Conservation (phyloP, 345 rosid genomes). For the Euphorbia tirucalli region DNA sequence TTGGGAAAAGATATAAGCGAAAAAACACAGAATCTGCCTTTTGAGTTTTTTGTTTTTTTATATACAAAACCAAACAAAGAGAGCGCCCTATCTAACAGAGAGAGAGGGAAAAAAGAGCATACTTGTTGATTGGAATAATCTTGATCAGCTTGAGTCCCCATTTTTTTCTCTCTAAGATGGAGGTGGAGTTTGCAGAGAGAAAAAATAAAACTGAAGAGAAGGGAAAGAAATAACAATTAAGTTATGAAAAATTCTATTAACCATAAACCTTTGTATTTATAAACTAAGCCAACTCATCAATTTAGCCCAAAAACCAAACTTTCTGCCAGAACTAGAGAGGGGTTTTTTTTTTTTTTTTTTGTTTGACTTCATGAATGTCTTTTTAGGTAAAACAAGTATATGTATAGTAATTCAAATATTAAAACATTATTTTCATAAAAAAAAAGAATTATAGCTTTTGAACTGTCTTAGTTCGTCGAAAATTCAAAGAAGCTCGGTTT, state of each 20-base stretch:
- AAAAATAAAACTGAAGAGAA: neutral
- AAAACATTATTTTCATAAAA: too few relatives aligned
- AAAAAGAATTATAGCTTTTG: neutral
- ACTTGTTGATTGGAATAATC: conserved; percentile 22
- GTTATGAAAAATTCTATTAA: neutral
- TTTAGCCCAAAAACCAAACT: too few relatives aligned
- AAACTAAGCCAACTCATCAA: neutral
- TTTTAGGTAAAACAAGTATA: neutral
- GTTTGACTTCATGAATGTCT: neutral
- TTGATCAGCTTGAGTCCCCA: conserved; percentile 38
- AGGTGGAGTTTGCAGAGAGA: neutral
- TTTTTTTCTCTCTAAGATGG: conserved; percentile 5
- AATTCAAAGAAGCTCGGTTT: neutral
- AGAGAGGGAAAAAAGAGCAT: conserved; percentile 12
- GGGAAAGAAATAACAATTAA: neutral
- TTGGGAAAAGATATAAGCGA: conserved; percentile 7
- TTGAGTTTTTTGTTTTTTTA: too few relatives aligned
- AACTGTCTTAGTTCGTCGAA: neutral
- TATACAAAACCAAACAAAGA: too few relatives aligned
- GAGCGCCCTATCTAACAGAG: too few relatives aligned
- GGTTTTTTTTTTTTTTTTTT: too few relatives aligned
- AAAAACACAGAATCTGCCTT: too few relatives aligned
- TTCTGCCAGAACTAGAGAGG: neutral
- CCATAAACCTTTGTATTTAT: conserved; percentile 9
- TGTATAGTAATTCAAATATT: neutral